Percentiles rank a stretch among this genome's conserved stretches.
phyloP scores from a whole-genome alignment of 345 rosid genomes.

The Populus davidiana region DNA sequence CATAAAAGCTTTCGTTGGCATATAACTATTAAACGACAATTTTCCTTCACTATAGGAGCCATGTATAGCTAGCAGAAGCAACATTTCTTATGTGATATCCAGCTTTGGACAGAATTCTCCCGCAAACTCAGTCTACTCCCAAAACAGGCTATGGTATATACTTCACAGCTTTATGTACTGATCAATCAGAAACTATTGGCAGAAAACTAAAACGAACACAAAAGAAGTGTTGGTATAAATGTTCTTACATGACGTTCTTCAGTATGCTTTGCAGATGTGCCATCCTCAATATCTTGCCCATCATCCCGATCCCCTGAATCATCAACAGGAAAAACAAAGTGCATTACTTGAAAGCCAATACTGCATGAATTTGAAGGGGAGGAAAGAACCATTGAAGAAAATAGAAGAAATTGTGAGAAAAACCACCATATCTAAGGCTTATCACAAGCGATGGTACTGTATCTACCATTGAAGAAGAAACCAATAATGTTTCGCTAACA shows the following conservation, averaged over 20 bases:
- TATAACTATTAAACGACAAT: background rate
- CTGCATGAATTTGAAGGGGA: background rate
- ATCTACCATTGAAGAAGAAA: background rate
- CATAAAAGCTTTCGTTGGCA: background rate
- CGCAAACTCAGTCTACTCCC: background rate
- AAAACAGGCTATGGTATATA: background rate
- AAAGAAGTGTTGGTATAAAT: background rate
- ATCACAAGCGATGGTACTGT: background rate
- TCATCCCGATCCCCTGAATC: slow-evolving; percentile 39
- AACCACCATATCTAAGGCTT: background rate
- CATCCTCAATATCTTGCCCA: slow-evolving; percentile 24
- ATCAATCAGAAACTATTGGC: background rate
- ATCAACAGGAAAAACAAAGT: slow-evolving; percentile 1
- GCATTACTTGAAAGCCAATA: background rate
- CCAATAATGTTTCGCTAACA: background rate
- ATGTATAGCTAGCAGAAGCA: background rate
- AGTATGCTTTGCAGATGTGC: slow-evolving; percentile 30
- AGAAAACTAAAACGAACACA: background rate
- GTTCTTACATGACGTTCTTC: slow-evolving; percentile 32
- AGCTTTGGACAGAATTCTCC: background rate
- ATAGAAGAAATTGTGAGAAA: background rate
- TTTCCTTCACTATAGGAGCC: background rate
- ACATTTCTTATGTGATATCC: background rate
- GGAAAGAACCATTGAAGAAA: background rate
- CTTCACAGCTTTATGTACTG: background rate